Base-by-base conservation (phyloP, 2,329 filamentous ascomycete species). In the Ceratocystis ficicola region DNA sequence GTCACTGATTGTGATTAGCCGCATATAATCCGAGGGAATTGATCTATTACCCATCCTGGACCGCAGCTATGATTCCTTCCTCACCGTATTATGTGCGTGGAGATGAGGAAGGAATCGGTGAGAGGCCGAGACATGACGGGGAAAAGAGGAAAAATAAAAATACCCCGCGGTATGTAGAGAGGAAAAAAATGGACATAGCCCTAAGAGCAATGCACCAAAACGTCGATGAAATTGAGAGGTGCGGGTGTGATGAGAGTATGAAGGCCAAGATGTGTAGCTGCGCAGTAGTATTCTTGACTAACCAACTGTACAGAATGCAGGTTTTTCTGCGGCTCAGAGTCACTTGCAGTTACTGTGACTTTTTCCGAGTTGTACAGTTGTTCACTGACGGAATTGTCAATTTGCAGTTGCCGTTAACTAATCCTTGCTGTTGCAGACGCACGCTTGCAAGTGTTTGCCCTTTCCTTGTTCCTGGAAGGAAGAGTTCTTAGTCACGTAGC, bases 31-130 rank as follows among this genome's bases (percentile, higher is more conserved):
- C 52, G 28, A 57, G 28, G 52, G 52, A 57, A 57, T 30, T 15
- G 28, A 57, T 57, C 28, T n/a, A 28, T 57, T 28, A 12, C 4
- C 10, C 36, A 41, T 41, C 36, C 36, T 41, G 36, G 25, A 10
- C 7, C 30, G 52, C 22, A 30, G 52, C 30, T 25, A n/a, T 25
- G n/a, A 8, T 50, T 50, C 48, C 48, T 50, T 50, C 48, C 20
- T 57, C 52, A 57, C 52, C 52, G 52, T 61, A 61, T 41, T 41
- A 32, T 61, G 59, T 61, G 57, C 30, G 30, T 44, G 57, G 36
- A 22, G 30, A 41, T 30, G 41, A 28, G 52, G 22, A 57, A 57
- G 52, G 52, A 57, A 57, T 57, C 52, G 52, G 52, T 32, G 52
- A 57, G 52, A 57, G 52, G 28, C 52, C 52, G 52, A 57, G 52